Conservation (phyloP, 2,329 filamentous ascomycete species). For the Leptographium radiaticola region DNA sequence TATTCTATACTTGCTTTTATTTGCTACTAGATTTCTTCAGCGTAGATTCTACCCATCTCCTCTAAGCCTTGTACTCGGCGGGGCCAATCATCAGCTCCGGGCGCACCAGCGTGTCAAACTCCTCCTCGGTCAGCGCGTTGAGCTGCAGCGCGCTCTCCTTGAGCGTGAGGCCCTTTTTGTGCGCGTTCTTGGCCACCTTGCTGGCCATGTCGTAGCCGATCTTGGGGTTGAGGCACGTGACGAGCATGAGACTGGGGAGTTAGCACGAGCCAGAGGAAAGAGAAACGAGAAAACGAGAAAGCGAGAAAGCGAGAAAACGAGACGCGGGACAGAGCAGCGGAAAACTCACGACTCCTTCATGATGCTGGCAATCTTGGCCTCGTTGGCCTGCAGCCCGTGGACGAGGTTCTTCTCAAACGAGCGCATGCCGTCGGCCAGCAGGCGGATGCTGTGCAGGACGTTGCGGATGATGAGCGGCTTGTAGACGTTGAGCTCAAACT, state of each 20-base stretch:
- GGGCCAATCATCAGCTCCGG: constrained; percentile 94
- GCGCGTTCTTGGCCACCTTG: constrained; percentile 96
- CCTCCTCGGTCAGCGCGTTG: constrained; percentile 72
- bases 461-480: constrained; percentile 95
- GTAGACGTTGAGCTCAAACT: constrained; percentile 98
- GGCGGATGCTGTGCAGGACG: constrained; percentile 78
- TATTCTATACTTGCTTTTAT: not conserved
- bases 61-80: constrained; percentile 42
- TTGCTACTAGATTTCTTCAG: not conserved
- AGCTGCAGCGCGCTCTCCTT: constrained; percentile 93
- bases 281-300: not conserved
- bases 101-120: constrained; percentile 80
- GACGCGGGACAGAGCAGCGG: not conserved
- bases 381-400: constrained; percentile 77
- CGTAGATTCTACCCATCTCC: not conserved
- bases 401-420: constrained; percentile 94
- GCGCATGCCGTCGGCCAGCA: constrained; percentile 83
- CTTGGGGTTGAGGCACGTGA: constrained; percentile 93
- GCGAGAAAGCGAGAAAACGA: not conserved
- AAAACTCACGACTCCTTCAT: constrained; percentile 78
- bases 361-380: constrained; percentile 78
- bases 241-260: constrained; percentile 73
- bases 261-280: not conserved
- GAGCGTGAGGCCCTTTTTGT: constrained; percentile 92
- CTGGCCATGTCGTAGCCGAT: constrained; percentile 96